Conservation (phyloP, 495 filamentous ascomycete species). For the Neohortaea acidophila region DNA sequence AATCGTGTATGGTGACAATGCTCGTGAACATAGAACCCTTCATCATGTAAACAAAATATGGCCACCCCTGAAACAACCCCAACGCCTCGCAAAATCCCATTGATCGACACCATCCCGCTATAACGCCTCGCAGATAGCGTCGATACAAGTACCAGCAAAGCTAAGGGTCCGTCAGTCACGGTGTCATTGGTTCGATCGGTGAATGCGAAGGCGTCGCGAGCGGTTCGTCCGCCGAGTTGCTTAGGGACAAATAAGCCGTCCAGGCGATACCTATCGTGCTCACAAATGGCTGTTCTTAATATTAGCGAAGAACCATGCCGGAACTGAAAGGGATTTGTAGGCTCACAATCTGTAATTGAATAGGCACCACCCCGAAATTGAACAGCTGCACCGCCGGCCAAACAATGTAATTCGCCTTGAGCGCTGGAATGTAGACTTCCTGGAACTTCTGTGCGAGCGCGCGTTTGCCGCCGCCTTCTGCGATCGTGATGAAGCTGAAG, state of each 20-base stretch:
- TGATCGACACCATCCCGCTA: too few relatives aligned
- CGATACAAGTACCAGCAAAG: too few relatives aligned
- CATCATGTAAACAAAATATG: too few relatives aligned
- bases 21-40: too few relatives aligned
- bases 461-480: constrained; percentile 77
- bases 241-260: constrained; percentile 96
- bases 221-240: constrained; percentile 67
- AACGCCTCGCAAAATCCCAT: too few relatives aligned
- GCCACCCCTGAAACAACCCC: too few relatives aligned
- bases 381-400: constrained; percentile 95
- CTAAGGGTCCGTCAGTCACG: too few relatives aligned
- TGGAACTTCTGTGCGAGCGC: constrained; percentile 73
- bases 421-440: constrained; percentile 80
- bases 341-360: constrained; percentile 94
- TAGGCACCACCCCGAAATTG: constrained; percentile 88
- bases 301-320: background rate
- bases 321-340: background rate
- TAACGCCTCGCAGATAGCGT: too few relatives aligned
- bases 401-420: constrained; percentile 91
- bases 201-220: background rate
- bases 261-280: constrained; percentile 94
- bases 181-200: too few relatives aligned
- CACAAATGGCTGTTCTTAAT: constrained; percentile 64
- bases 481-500: constrained; percentile 92
- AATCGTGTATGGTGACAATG: too few relatives aligned